Percentiles rank a stretch among this genome's conserved stretches.
Conservation (phyloP, 2,329 filamentous ascomycete species). For the Calonectria multiphialidica region DNA sequence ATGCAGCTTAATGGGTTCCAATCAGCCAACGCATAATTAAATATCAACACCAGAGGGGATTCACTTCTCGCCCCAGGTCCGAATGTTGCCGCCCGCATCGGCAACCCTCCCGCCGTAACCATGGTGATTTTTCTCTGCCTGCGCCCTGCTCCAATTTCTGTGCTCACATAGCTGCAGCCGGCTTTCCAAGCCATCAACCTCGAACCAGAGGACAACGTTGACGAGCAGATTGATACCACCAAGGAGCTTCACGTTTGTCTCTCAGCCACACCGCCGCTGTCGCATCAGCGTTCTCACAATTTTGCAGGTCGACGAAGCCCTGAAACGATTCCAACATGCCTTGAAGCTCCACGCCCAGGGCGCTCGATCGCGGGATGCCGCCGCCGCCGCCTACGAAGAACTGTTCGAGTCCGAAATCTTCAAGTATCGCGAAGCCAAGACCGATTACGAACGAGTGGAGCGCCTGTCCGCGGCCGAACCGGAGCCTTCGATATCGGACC, state of each 20-base stretch:
- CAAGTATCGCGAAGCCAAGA: constrained; percentile 86
- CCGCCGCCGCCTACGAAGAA: constrained; percentile 82
- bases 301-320: constrained; percentile 85
- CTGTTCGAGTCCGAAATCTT: constrained; percentile 96
- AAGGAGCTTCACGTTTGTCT: constrained; percentile 83
- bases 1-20: constrained; percentile 34
- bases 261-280: fast-evolving
- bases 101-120: constrained; percentile 30
- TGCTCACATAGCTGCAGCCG: constrained; percentile 55
- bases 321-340: constrained; percentile 93
- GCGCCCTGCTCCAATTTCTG: neutral
- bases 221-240: constrained; percentile 94
- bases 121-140: constrained; percentile 32
- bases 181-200: constrained; percentile 92
- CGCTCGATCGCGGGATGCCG: constrained; percentile 79
- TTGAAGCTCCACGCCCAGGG: constrained; percentile 93
- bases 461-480: constrained; percentile 63
- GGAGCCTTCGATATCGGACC: constrained; percentile 54
- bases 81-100: constrained; percentile 36
- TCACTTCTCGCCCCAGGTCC: constrained; percentile 19
- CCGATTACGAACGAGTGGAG: constrained; percentile 83
- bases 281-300: constrained; percentile 10
- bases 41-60: constrained; percentile 15
- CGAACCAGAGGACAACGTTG: constrained; percentile 89
- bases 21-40: constrained; percentile 26